phyloP scores from a whole-genome alignment of 1,139 yeast species.

The Lodderomyces beijingensis region DNA sequence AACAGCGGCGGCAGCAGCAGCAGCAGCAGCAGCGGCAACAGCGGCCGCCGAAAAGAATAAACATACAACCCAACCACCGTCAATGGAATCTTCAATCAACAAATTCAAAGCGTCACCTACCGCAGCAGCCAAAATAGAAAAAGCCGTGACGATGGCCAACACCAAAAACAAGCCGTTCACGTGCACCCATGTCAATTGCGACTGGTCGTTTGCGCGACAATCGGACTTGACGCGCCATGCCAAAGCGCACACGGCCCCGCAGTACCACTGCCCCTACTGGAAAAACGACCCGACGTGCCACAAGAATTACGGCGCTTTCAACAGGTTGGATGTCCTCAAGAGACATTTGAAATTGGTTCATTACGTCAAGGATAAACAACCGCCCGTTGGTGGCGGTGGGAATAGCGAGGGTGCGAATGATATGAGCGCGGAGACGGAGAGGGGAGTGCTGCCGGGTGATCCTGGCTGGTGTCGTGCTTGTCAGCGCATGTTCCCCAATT shows the following conservation, averaged over 20 bases:
- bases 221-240: constrained; percentile 65
- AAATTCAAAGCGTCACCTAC: neutral
- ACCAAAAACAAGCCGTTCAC: constrained; percentile 22
- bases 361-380: constrained; percentile 48
- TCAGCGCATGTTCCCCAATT: constrained; percentile 51
- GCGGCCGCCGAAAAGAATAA: too few species aligned
- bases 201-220: constrained; percentile 64
- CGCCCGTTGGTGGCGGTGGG: constrained; percentile 10
- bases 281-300: constrained; percentile 63
- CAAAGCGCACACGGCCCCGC: constrained; percentile 60
- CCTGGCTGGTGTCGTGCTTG: constrained; percentile 67
- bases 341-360: constrained; percentile 67
- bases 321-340: constrained; percentile 64
- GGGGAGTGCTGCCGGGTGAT: constrained; percentile 35
- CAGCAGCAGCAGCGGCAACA: neutral
- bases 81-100: neutral
- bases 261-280: constrained; percentile 71
- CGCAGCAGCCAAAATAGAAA: neutral
- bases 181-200: constrained; percentile 54
- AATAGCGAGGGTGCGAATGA: neutral
- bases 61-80: neutral
- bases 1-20: constrained; percentile 2
- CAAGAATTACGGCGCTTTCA: constrained; percentile 68
- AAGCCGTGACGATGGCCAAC: neutral
- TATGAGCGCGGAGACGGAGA: neutral